These are phyloP conservation scores for Yarrowia osloensis DNA, from an alignment of 805 yeast species.

Conservation along the genomic window DNA sequence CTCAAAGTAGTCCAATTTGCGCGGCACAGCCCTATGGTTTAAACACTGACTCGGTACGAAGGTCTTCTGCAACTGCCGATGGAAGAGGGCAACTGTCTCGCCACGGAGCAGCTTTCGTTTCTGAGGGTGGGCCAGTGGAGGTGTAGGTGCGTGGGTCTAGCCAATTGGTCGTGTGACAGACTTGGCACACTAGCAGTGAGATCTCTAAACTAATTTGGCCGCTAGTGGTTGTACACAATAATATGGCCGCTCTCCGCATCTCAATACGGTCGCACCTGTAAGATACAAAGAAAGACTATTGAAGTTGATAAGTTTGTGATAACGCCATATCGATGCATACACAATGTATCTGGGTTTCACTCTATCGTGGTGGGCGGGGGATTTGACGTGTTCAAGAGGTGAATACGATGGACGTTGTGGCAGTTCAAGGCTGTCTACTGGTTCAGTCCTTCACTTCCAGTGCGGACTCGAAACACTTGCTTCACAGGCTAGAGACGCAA, in stretches of 20 bases:
- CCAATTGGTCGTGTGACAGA: neutral
- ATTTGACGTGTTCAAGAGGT: no score
- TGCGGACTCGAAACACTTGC: no score
- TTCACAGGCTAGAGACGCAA: no score
- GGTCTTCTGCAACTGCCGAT: neutral
- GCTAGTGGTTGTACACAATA: no score
- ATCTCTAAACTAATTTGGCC: no score
- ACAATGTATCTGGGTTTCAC: neutral
- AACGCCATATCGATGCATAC: constrained; percentile 25
- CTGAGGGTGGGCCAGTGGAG: no score
- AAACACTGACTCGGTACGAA: neutral
- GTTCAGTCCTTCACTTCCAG: no score
- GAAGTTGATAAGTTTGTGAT: neutral
- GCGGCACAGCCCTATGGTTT: constrained; percentile 22
- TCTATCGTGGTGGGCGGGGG: neutral
- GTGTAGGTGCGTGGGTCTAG: neutral
- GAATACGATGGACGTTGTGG: no score
- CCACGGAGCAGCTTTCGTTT: neutral
- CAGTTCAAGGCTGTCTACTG: no score
- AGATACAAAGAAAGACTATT: constrained; percentile 2
- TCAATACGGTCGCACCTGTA: neutral
- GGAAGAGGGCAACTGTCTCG: neutral
- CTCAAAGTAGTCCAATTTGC: constrained; percentile 24
- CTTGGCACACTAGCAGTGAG: no score
- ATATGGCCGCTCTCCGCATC: neutral